Percentiles rank a stretch among this genome's conserved stretches.
Conservation (phyloP, 108 stramenopile genomes). For the Cyclotella sp. region DNA sequence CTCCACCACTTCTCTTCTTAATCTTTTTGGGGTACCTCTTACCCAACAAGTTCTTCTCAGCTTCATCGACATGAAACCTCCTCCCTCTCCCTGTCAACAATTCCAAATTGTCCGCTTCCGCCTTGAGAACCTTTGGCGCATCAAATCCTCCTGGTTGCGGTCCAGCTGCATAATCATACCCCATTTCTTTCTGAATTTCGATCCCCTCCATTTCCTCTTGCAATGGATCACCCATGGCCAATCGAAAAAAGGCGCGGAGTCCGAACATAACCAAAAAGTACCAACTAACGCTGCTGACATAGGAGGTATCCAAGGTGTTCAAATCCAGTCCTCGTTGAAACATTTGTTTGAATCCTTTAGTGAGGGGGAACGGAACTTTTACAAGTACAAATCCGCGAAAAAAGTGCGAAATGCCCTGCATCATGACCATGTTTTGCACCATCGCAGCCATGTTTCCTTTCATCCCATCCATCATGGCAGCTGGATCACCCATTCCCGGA, state of each 20-base stretch:
- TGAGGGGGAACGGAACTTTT: constrained; percentile 95
- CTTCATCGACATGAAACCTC: constrained; percentile 69
- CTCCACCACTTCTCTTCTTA: constrained; percentile 21
- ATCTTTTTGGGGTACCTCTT: constrained; percentile 74
- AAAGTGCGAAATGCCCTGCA: constrained; percentile 96
- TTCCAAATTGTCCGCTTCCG: constrained; percentile 90
- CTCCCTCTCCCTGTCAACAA: constrained; percentile 66
- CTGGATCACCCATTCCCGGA: constrained; percentile 60
- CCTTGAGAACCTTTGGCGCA: constrained; percentile 58
- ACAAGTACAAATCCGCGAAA: constrained; percentile 93
- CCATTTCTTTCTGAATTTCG: constrained; percentile 59
- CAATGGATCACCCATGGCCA: constrained; percentile 90
- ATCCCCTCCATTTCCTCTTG: constrained; percentile 67
- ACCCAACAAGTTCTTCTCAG: constrained; percentile 79
- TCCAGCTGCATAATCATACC: constrained; percentile 42
- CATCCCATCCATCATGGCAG: constrained; percentile 62
- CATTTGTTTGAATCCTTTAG: constrained; percentile 96
- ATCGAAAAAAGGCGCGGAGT: constrained; percentile 86
- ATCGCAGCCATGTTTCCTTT: constrained; percentile 94
- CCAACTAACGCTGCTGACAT: constrained; percentile 93
- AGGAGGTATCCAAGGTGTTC: constrained; percentile 90
- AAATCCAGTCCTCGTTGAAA: constrained; percentile 96
- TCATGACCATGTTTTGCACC: constrained; percentile 99
- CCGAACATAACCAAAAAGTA: constrained; percentile 99
- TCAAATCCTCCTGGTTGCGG: constrained; percentile 73